Conservation (phyloP, 768 basidiomycete species). For the Xerocomellus amylosporus region DNA sequence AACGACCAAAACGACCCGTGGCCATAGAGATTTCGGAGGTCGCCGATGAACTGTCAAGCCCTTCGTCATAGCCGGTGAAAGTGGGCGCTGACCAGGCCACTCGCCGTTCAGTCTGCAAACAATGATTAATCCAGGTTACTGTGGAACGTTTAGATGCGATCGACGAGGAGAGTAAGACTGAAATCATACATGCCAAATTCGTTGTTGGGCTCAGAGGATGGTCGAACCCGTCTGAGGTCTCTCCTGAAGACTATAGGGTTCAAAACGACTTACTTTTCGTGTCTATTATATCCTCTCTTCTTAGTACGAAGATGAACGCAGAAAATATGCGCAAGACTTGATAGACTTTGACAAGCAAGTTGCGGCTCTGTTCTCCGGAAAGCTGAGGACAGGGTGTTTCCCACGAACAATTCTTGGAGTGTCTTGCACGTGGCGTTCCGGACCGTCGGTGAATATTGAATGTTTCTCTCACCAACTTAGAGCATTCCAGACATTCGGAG, state of each 20-base stretch:
- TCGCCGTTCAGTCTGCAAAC: background rate
- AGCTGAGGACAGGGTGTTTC: slow-evolving; percentile 50
- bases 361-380: slow-evolving; percentile 64
- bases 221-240: slow-evolving; percentile 33
- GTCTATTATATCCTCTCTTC: background rate
- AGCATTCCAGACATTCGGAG: slow-evolving; percentile 37
- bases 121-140: slow-evolving; percentile 16
- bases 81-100: background rate
- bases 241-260: slow-evolving; percentile 42
- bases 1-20: slow-evolving; percentile 34
- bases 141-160: slow-evolving; percentile 24
- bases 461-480: slow-evolving; percentile 18
- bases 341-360: slow-evolving; percentile 70
- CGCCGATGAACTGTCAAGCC: slow-evolving; percentile 35
- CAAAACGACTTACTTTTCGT: background rate
- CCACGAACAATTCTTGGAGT: slow-evolving; percentile 38
- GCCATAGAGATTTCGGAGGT: slow-evolving; percentile 36
- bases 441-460: background rate
- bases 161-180: slow-evolving; percentile 32
- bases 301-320: slow-evolving; percentile 68
- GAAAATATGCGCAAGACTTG: slow-evolving; percentile 67
- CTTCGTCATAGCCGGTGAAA: slow-evolving; percentile 32
- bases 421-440: background rate
- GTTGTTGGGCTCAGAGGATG: slow-evolving; percentile 42
- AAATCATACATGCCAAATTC: slow-evolving; percentile 33